Evolutionary conservation across 441 rosid genomes (phyloP), one percentile per base, ranked within the genome.

Genomic region (Adansonia grandidieri): DNA sequence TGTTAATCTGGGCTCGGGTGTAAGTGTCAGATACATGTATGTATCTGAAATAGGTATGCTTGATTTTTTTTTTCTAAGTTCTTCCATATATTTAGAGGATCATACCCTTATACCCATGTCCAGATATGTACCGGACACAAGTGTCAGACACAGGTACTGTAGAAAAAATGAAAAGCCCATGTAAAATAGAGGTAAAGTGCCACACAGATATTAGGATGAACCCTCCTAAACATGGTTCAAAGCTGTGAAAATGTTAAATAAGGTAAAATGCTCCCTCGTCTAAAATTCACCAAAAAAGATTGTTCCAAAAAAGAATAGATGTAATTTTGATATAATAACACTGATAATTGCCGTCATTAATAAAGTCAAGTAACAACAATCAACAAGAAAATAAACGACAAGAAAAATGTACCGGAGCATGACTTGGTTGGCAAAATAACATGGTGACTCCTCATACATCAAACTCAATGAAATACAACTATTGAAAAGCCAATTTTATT

Each of bases 401-500:
- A 24, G 13, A 22, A 24, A 24, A 14, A 11, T 14, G 58, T 13
- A 24, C 57, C 64, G 20, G 42, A 48, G 42, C 11, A 69, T 13
- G 65, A 73, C 40, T 56, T 56, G 19, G 76, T 40, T 3, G 9
- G 50, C 76, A 40, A 19, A 17, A 51, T 40, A 73, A 57, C 1
- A 72, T 40, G 22, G 40, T 37, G 40, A 37, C 40, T 37, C 40
- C 40, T 37, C 40, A 37, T 37, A 13, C 17, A 63, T 63, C 45
- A 63, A 63, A 64, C 11, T 14, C 69, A 15, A 32, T 15, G 37
- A 19, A 14, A 54, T 58, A n/a, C 6, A n/a, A 60, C 53, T 24
- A 24, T 1, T 42, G 71, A 71, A 50, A 77, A 77, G 73, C 71
- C 32, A 74, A 42, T 40, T 32, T 13, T 20, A 37, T 53, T 56